phyloP scores from a whole-genome alignment of 2,329 filamentous ascomycete genomes.

The Alternaria incomplexa region DNA sequence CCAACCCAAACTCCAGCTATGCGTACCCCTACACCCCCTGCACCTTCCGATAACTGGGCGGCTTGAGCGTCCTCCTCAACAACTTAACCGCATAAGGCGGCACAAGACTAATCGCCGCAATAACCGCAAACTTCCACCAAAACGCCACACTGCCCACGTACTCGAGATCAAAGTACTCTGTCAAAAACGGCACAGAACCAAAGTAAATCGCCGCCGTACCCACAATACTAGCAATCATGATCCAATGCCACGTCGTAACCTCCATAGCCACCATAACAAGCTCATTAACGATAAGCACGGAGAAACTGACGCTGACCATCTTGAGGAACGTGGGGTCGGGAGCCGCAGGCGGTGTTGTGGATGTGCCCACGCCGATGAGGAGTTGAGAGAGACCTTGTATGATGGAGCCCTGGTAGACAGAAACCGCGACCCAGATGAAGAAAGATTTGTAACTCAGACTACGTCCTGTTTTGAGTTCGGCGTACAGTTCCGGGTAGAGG shows the following conservation, averaged over 20 bases:
- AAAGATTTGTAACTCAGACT: constrained; percentile 92
- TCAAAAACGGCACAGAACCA: constrained; percentile 83
- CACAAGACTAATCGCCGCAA: constrained; percentile 78
- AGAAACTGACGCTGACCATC: constrained; percentile 93
- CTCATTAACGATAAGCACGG: constrained; percentile 90
- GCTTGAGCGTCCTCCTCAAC: constrained; percentile 82
- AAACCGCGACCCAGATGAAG: constrained; percentile 95
- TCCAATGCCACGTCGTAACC: constrained; percentile 94
- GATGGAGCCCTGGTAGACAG: constrained; percentile 91
- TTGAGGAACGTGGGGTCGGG: constrained; percentile 38
- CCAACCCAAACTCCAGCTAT: background rate
- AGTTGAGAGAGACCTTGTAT: constrained; percentile 95
- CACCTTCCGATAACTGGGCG: constrained; percentile 94
- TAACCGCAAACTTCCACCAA: constrained; percentile 83
- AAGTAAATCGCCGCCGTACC: constrained; percentile 84
- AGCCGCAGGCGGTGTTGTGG: background rate
- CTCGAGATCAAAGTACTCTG: constrained; percentile 83
- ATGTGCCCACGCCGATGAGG: constrained; percentile 69
- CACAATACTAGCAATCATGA: constrained; percentile 85
- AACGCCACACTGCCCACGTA: constrained; percentile 83
- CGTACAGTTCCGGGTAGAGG: constrained; percentile 96
- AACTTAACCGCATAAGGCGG: constrained; percentile 89
- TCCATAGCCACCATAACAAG: constrained; percentile 96
- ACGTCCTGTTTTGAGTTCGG: constrained; percentile 88
- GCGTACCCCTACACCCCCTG: constrained; percentile 63